Evolutionary conservation across 192 early-diverging fungal genomes (phyloP), one percentile per base, ranked within the genome.

Genomic region (Coemansia sp.): DNA sequence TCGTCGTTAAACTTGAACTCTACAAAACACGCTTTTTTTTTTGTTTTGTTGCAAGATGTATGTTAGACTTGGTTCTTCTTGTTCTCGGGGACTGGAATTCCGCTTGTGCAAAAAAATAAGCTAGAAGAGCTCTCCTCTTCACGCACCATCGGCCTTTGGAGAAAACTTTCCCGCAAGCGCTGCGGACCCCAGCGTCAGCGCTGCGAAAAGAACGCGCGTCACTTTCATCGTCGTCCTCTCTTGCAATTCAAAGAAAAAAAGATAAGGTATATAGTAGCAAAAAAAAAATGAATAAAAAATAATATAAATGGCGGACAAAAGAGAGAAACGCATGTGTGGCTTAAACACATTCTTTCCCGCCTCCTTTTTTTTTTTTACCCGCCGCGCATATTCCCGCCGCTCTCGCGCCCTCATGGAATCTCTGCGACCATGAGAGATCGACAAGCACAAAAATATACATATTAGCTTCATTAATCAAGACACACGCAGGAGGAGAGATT

Each of bases 1-100:
- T 41, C 54, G 57, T 77, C 74, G 45, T 62, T 64, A 8, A 43
- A 19, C 29, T 59, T 66, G 57, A 64, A 71, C 60, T 71, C 71
- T 62, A 63, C n/a, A 37, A 11, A 62, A n/a, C 24, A 7, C 35
- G 39, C 64, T 53, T 59, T 53, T 49, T 45, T 9, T n/a, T n/a
- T n/a, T n/a, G 8, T 64, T n/a, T n/a, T n/a, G n/a, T n/a, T n/a
- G n/a, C n/a, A n/a, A n/a, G n/a, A n/a, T n/a, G n/a, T n/a, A n/a
- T n/a, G n/a, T n/a, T n/a, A n/a, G n/a, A n/a, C n/a, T n/a, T n/a
- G n/a, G n/a, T n/a, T n/a, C n/a, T n/a, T n/a, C n/a, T n/a, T n/a
- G n/a, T n/a, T n/a, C n/a, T n/a, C n/a, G n/a, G n/a, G n/a, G n/a
- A n/a, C n/a, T n/a, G n/a, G 25, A 39, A 20, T 53, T 53, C 46